A percentile compares a stretch with the other conserved stretches of the same genome.
Evolutionary conservation across 768 basidiomycete species (phyloP).

Genomic region (Kwoniella sp.): DNA sequence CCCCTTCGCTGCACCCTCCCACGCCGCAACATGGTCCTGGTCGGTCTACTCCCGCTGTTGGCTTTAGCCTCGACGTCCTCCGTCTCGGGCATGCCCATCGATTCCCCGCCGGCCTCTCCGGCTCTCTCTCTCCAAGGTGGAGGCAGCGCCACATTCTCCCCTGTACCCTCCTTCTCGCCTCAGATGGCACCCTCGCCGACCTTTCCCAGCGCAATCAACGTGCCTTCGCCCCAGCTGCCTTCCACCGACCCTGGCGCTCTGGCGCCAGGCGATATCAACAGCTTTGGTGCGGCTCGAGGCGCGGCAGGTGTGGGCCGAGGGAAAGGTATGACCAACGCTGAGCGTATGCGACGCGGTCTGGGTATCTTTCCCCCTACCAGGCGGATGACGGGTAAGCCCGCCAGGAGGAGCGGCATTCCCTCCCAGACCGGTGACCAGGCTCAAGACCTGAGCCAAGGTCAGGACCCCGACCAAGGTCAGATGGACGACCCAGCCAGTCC

Average conservation of each 20-base stretch:
- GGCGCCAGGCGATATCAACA: neutral
- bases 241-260: neutral
- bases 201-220: neutral
- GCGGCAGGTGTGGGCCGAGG: conserved; percentile 4
- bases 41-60: conserved; percentile 13
- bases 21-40: conserved; percentile 10
- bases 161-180: conserved; percentile 10
- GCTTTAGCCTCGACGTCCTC: conserved; percentile 5
- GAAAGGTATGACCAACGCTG: conserved; percentile 28
- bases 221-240: too few species aligned
- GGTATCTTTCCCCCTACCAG: conserved; percentile 33
- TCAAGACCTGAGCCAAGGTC: neutral
- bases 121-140: neutral
- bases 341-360: conserved; percentile 26
- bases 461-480: neutral
- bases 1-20: too few species aligned
- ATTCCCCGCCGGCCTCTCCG: conserved; percentile 12
- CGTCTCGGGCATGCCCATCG: conserved; percentile 6
- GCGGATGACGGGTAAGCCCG: conserved; percentile 14
- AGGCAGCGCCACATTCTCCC: conserved; percentile 12
- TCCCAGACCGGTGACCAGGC: neutral
- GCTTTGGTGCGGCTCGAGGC: neutral
- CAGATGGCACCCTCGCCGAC: conserved; percentile 8
- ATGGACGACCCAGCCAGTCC: neutral
- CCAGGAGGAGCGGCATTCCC: conserved; percentile 7